These are phyloP conservation scores for Globisporangium viniferum DNA, from an alignment of 352 stramenopile genomes.

Conservation along the genomic window DNA sequence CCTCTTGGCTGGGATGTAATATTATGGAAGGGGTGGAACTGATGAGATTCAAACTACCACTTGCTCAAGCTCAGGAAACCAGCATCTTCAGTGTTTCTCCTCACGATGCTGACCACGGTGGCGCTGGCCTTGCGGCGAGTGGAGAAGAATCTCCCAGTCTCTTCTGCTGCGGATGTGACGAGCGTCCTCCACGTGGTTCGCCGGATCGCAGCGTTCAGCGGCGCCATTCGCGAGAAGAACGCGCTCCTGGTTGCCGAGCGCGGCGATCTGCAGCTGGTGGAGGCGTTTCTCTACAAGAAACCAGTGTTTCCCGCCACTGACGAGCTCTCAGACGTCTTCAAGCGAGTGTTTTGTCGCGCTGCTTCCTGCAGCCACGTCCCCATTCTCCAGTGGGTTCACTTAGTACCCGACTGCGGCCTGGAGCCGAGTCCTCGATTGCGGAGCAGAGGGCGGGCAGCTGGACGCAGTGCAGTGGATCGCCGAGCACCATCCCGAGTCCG, in stretches of 20 bases:
- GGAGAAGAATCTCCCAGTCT: not conserved
- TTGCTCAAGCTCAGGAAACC: not conserved
- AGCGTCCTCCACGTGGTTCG: too few relatives aligned
- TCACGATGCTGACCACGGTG: conserved; percentile 5
- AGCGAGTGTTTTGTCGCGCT: conserved; percentile 42
- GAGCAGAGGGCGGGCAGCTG: conserved; percentile 43
- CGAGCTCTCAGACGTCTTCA: not conserved
- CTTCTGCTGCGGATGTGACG: too few relatives aligned
- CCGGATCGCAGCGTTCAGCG: too few relatives aligned
- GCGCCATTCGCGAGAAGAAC: too few relatives aligned
- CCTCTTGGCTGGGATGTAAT: too few relatives aligned
- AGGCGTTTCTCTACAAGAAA: conserved; percentile 3
- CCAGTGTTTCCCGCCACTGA: not conserved
- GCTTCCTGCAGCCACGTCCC: conserved; percentile 43
- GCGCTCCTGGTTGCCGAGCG: not conserved
- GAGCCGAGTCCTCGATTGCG: conserved; percentile 47
- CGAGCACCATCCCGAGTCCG: conserved; percentile 19
- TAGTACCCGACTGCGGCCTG: conserved; percentile 43
- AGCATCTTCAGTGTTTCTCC: not conserved
- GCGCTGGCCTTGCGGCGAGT: not conserved
- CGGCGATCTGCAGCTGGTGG: not conserved
- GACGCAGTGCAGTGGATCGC: conserved; percentile 49
- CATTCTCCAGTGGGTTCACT: conserved; percentile 51
- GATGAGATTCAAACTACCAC: not conserved
- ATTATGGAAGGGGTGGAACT: not conserved